Evolutionary conservation across 2,329 filamentous ascomycete genomes (phyloP), one percentile per base, ranked within the genome.

Genomic region (Emmonsiellopsis sp.): DNA sequence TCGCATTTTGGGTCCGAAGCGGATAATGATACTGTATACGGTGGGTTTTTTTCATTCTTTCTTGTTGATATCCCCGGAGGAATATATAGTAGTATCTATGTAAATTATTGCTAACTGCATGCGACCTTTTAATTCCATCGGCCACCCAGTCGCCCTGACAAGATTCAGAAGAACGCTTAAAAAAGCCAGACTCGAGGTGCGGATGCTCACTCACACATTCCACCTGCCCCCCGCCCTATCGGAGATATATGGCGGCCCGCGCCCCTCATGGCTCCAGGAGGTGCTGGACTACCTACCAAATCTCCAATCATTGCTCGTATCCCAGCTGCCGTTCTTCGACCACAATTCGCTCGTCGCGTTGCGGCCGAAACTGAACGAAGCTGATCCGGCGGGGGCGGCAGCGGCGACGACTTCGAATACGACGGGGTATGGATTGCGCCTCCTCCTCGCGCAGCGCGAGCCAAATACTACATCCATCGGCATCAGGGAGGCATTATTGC

Each of bases 291-390:
- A 72, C 51, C 68, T 84, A 16, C 81, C 81, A 2, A 75, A 76
- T 51, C 67, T 84, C 13, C 81, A 84, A 59, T 80, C 78, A 1
- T 66, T 84, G 48, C 74, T 83, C 54, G 80, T 84, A 9, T 76
- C 79, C 13, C 75, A 74, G 32, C 65, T 84, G 47, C 79, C 80
- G 0, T 83, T 83, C 62, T 83, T 84, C 60, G 81, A 84, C 54
- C 80, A 84, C 62, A 75, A 76, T 55, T 73, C 79, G 15, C 72
- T 84, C 52, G 67, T 75, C 54, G 77, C 75, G 2, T 61, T 83
- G 52, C 74, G 69, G 51, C 62, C 67, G 26, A 57, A 58, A 8
- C 51, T 61, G 8, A 53, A 50, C 11, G 13, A 42, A 50, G 47
- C 16, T 55, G 51, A 40, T 42, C 20, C 20, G 3, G 3, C 20